phyloP scores from a whole-genome alignment of 257 asterid genomes.

The Echites panduratus region DNA sequence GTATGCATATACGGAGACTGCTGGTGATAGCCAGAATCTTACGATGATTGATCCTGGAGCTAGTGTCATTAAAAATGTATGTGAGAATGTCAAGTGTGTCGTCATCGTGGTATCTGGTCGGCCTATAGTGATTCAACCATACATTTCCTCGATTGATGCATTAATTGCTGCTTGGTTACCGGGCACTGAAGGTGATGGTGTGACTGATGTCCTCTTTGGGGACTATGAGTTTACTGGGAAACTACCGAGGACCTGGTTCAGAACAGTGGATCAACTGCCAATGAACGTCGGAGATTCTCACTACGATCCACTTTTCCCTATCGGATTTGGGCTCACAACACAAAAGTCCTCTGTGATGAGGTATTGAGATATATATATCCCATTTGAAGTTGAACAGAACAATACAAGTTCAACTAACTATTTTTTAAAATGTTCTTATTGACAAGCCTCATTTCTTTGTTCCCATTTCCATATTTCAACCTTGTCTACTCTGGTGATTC shows the following conservation, averaged over 20 bases:
- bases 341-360: constrained; percentile 34
- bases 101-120: constrained; percentile 68
- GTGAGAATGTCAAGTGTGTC: constrained; percentile 51
- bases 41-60: constrained; percentile 72
- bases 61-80: constrained; percentile 51
- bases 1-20: constrained; percentile 66
- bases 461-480: neutral
- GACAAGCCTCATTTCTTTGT: neutral
- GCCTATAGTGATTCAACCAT: constrained; percentile 64
- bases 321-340: constrained; percentile 63
- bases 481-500: neutral
- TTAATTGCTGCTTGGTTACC: constrained; percentile 91
- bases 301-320: constrained; percentile 72
- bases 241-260: constrained; percentile 78
- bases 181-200: constrained; percentile 83
- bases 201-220: constrained; percentile 77
- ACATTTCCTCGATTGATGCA: constrained; percentile 51
- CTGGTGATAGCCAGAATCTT: constrained; percentile 68
- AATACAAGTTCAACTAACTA: neutral
- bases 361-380: constrained; percentile 28
- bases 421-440: neutral
- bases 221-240: constrained; percentile 61
- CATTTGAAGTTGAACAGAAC: neutral
- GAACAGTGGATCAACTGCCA: constrained; percentile 71
- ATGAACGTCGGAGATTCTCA: constrained; percentile 63